Percentiles rank a stretch among this genome's conserved stretches.
Evolutionary conservation across 2,329 filamentous ascomycete genomes (phyloP).

Genomic region (Nothomitra cinnamomea): DNA sequence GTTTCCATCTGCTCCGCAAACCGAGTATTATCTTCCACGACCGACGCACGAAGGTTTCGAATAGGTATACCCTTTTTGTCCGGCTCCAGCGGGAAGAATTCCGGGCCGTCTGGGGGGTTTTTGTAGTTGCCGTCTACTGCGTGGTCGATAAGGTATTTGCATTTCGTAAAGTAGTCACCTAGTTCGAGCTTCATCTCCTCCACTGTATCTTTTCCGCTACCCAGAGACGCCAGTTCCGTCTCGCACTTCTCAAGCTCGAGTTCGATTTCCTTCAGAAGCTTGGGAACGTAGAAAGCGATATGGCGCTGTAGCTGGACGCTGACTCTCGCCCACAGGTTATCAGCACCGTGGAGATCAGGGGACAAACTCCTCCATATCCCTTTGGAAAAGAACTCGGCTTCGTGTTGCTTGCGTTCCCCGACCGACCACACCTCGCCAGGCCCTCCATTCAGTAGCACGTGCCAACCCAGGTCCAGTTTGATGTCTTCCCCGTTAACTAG

Average conservation of each 20-base stretch:
- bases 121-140: slow-evolving; percentile 37
- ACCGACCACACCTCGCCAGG: slow-evolving; percentile 13
- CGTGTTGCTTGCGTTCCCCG: slow-evolving; percentile 11
- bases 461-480: slow-evolving; percentile 19
- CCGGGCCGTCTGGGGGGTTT: slow-evolving; percentile 38
- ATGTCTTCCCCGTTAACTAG: slow-evolving; percentile 16
- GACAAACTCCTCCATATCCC: slow-evolving; percentile 22
- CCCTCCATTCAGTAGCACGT: slow-evolving; percentile 14
- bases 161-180: slow-evolving; percentile 34
- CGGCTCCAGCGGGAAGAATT: slow-evolving; percentile 33
- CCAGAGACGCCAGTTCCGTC: too few relatives aligned
- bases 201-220: slow-evolving; percentile 21
- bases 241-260: slow-evolving; percentile 14
- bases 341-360: slow-evolving; percentile 24
- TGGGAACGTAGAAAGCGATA: slow-evolving; percentile 29
- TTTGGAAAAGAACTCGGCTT: slow-evolving; percentile 13
- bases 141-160: slow-evolving; percentile 36
- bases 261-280: slow-evolving; percentile 24
- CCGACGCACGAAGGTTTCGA: slow-evolving; percentile 33
- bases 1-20: slow-evolving; percentile 32
- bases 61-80: slow-evolving; percentile 33
- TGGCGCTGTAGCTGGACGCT: slow-evolving; percentile 25
- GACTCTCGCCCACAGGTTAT: slow-evolving; percentile 23
- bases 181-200: slow-evolving; percentile 38
- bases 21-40: slow-evolving; percentile 34